These are phyloP conservation scores for Bryoerythrophyllum caledonicum DNA, from an alignment of 225 moss, liverwort and hornwort species.

Conservation along the genomic window DNA sequence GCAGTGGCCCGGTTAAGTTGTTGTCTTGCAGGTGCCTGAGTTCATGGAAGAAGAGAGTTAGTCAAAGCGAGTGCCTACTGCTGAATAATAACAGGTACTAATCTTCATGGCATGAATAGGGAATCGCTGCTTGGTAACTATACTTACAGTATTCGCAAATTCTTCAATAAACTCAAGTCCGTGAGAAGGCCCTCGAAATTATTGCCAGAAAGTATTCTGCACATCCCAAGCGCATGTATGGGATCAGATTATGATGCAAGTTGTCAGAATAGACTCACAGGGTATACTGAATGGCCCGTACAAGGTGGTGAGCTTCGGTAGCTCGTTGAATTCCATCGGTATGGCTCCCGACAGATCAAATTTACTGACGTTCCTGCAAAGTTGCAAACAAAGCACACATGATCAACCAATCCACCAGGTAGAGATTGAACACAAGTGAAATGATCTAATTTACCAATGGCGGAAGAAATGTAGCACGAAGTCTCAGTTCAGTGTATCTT, in stretches of 20 bases:
- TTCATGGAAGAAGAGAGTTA: not conserved
- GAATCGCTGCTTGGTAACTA: too few species aligned
- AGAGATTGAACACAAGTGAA: not conserved
- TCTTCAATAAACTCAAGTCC: conserved; percentile 8
- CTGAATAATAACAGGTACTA: not conserved
- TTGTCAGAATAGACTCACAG: not conserved
- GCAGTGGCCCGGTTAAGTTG: conserved; percentile 18
- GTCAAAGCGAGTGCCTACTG: not conserved
- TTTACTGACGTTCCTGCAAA: conserved; percentile 14
- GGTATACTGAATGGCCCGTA: not conserved
- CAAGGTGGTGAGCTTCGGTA: conserved; percentile 23
- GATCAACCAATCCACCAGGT: not conserved
- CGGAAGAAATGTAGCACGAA: not conserved
- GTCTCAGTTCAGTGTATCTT: not conserved
- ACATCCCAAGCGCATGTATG: not conserved
- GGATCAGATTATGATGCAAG: not conserved
- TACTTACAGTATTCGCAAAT: conserved; percentile 17
- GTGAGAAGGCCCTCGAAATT: conserved; percentile 15
- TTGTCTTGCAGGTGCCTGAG: conserved; percentile 28
- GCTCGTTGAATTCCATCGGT: conserved; percentile 20
- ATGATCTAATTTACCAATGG: not conserved
- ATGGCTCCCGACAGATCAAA: conserved; percentile 14
- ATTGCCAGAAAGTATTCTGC: conserved; percentile 20
- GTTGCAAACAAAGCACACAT: not conserved
- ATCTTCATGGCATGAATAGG: not conserved